These are phyloP conservation scores for Pseudopediastrum boryanum DNA, from an alignment of 139 green algal genomes.

Conservation along the genomic window DNA sequence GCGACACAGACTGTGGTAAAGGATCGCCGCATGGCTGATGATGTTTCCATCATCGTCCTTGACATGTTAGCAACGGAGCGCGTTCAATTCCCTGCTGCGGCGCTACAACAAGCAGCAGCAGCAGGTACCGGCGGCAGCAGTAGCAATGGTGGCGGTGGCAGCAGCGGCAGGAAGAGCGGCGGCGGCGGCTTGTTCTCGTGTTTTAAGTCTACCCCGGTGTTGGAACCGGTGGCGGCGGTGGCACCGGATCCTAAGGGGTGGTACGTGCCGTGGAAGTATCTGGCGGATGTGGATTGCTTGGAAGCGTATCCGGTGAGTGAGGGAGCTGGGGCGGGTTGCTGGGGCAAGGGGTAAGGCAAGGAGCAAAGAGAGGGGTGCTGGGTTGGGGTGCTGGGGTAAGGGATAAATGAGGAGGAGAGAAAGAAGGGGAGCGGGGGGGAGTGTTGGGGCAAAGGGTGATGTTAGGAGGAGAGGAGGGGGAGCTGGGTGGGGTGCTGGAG, in stretches of 20 bases:
- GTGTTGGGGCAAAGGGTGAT: no score
- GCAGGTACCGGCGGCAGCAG: slow-evolving; percentile 6
- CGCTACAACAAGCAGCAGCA: slow-evolving; percentile 29
- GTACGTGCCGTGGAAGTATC: slow-evolving; percentile 32
- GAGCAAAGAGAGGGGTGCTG: no score
- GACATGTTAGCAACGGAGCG: slow-evolving; percentile 72
- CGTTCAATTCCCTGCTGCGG: slow-evolving; percentile 49
- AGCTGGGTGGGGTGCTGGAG: no score
- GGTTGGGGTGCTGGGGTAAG: no score
- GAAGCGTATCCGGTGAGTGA: slow-evolving; percentile 42
- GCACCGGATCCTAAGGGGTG: slow-evolving; percentile 14
- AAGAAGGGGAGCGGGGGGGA: no score
- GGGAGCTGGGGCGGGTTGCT: no score
- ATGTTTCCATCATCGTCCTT: slow-evolving; percentile 82
- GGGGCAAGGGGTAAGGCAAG: no score
- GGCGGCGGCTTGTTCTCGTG: slow-evolving; percentile 24
- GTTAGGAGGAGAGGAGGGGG: no score
- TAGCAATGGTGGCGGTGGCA: not conserved
- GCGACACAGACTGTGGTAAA: slow-evolving; percentile 14
- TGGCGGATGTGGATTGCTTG: slow-evolving; percentile 53
- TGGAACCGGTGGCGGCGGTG: slow-evolving; percentile 13
- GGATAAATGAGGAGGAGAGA: no score
- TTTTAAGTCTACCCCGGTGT: slow-evolving; percentile 11
- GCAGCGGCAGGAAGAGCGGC: slow-evolving; percentile 8
- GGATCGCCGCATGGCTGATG: slow-evolving; percentile 70